Conservation (phyloP, 2,329 filamentous ascomycete species). For the Lizonia empirigonia region DNA sequence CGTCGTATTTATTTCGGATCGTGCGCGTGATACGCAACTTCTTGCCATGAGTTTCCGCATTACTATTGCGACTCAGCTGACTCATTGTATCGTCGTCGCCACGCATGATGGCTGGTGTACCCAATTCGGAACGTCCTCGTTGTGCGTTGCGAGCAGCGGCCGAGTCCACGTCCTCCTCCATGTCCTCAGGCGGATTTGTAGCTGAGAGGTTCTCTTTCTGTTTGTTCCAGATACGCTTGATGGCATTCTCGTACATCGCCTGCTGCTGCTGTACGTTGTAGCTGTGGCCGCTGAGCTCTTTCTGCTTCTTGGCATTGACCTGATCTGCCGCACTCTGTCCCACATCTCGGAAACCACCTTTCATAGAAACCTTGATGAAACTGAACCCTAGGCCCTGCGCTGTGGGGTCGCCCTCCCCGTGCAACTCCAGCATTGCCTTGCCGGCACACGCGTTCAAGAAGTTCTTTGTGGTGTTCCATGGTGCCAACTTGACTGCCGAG, state of each 20-base stretch:
- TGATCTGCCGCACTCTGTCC: constrained; percentile 88
- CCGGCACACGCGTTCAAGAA: constrained; percentile 92
- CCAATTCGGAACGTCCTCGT: constrained; percentile 65
- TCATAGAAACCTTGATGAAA: constrained; percentile 98
- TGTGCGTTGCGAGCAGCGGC: constrained; percentile 52
- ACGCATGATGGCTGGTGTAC: constrained; percentile 61
- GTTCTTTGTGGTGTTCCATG: constrained; percentile 96
- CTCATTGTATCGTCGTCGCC: constrained; percentile 72
- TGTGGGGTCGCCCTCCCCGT: constrained; percentile 93
- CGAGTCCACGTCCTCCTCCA: constrained; percentile 66
- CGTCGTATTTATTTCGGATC: constrained; percentile 66
- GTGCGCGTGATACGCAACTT: constrained; percentile 75
- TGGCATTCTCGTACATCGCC: constrained; percentile 87
- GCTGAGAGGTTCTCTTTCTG: constrained; percentile 82
- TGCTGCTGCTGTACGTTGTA: constrained; percentile 98
- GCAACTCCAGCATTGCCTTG: constrained; percentile 95
- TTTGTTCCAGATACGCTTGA: constrained; percentile 88
- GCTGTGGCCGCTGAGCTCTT: constrained; percentile 80
- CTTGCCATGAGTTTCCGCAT: constrained; percentile 68
- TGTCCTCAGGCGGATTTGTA: constrained; percentile 73
- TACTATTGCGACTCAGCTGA: constrained; percentile 56
- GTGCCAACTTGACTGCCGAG: constrained; percentile 85
- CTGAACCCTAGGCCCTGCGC: constrained; percentile 93
- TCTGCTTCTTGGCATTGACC: constrained; percentile 75
- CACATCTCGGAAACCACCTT: constrained; percentile 91